Evolutionary conservation across 371 early-diverging fungal genomes (phyloP), one percentile per base, ranked within the genome.

Genomic region (Mortierella sp.): DNA sequence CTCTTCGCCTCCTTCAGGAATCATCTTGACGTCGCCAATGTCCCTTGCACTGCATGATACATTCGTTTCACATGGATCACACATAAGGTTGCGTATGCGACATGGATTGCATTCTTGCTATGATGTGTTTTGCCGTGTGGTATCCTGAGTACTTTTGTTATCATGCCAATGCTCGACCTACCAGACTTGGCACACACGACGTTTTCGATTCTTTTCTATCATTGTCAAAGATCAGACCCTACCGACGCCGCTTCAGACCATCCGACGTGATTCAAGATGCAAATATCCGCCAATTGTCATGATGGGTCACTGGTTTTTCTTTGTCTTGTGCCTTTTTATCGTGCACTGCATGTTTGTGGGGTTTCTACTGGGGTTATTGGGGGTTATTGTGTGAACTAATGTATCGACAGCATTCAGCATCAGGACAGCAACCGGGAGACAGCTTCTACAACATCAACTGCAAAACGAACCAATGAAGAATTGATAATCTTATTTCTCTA

Each of bases 401-500:
- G 24, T 26, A 47, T 28, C 71, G 47, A 71, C 71, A 16, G 14
- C 71, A 38, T 24, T 24, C 7, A 13, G 71, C 31, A 11, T 71
- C 71, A 44, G 72, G 72, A 44, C 45, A 45, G 38, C 72, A 26
- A 9, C 71, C 72, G 47, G 48, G 47, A 48, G 72, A 71, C 72
- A 71, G 28, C 26, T 71, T 34, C 8, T 34, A 21, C 68, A 21
- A 65, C 68, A 60, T 31, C 26, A 65, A 72, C 10, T 16, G 28
- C 73, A 72, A 72, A 72, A 50, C 77, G 77, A 84, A 84, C 80
- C 80, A 80, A 84, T 84, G 78, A 77, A 42, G 68, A 38, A 65
- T 65, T 65, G 68, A 65, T 65, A 65, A 65, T 65, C 68, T 65
- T 65, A 50, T 54, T 38, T 76, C 70, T 70, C 78, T 48, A 45